Base-by-base conservation (phyloP, 2,329 filamentous ascomycete species). In the Annulohypoxylon truncatum region DNA sequence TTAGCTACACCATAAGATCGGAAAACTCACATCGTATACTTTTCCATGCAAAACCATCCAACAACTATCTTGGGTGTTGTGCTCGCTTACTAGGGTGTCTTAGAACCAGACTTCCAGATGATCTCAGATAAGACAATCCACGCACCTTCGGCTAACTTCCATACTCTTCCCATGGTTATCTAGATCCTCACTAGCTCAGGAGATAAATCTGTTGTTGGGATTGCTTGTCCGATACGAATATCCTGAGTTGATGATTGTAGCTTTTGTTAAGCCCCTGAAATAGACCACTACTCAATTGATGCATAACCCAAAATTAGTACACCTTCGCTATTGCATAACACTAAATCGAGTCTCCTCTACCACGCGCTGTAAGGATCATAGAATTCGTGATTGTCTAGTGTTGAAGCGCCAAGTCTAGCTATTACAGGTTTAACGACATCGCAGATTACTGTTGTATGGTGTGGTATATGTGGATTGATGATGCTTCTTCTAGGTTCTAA, bases 21-120 rank as follows among this genome's bases (percentile, higher is more conserved):
- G 24, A 33, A 9, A 40, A 47, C 71, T 55, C 26, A 72, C 71
- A 56, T 72, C 69, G 35, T 72, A 72, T 31, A 71, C 69, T 18
- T 67, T 70, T n/a, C 69, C 69, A 56, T 72, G 69, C 15, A 72
- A 28, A 29, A 70, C 31, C 60, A 71, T 69, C 71, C 71, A 72
- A 33, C 71, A 72, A 33, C 63, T 69, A 26, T 66, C 67, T 48
- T 70, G 24, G 12, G 59, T 61, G n/a, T 54, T 59, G 51, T 72
- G 71, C 18, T 67, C 29, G 20, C 51, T 50, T 38, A 72, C 71
- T 72, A 13, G 1, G 42, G 4, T 18, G 7, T 26, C 10, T 70
- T 24, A 70, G 51, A 26, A 26, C 18, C 9, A 44, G 4, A 24
- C 10, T n/a, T 35, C 6, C n/a, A 22, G 15, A 33, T 46, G 40